These are phyloP conservation scores for Waitea zeae DNA, from an alignment of 1,284 basidiomycete species.

Conservation along the genomic window DNA sequence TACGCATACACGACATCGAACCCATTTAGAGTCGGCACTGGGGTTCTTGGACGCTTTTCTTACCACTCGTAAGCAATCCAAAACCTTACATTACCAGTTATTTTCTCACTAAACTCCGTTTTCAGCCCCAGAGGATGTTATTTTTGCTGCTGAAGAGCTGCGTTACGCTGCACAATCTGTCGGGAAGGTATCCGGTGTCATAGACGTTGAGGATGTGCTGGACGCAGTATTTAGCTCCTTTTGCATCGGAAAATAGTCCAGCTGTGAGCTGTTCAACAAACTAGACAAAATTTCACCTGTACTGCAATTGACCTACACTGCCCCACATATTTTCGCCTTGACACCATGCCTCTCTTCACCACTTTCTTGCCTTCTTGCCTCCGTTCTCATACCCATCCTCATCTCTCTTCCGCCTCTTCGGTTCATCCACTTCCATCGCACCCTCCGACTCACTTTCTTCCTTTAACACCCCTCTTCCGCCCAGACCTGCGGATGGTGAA, in stretches of 20 bases:
- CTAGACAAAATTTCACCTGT: no score
- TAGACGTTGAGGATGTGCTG: slow-evolving; percentile 64
- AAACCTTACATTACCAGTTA: slow-evolving; percentile 2
- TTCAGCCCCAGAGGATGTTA: slow-evolving; percentile 41
- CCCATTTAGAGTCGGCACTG: slow-evolving; percentile 51
- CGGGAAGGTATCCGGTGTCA: slow-evolving; percentile 61
- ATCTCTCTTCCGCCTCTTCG: no score
- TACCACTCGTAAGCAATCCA: slow-evolving; percentile 30
- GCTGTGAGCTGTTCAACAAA: no score
- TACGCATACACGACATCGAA: slow-evolving; percentile 64
- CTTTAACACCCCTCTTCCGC: no score
- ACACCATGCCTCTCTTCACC: no score
- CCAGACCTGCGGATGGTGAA: no score
- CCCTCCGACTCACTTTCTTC: no score
- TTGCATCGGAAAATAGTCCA: slow-evolving; percentile 75
- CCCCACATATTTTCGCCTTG: no score
- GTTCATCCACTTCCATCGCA: no score
- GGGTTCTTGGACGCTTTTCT: slow-evolving; percentile 53
- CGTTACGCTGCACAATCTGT: slow-evolving; percentile 69
- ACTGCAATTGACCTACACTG: no score
- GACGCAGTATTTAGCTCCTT: slow-evolving; percentile 73
- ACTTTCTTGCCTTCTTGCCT: no score
- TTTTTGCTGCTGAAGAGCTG: slow-evolving; percentile 71
- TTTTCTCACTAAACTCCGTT: not conserved
- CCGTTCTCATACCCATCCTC: no score